Evolutionary conservation across 176 grass and related monocot genomes (phyloP).

Genomic region (Chloris gayana): DNA sequence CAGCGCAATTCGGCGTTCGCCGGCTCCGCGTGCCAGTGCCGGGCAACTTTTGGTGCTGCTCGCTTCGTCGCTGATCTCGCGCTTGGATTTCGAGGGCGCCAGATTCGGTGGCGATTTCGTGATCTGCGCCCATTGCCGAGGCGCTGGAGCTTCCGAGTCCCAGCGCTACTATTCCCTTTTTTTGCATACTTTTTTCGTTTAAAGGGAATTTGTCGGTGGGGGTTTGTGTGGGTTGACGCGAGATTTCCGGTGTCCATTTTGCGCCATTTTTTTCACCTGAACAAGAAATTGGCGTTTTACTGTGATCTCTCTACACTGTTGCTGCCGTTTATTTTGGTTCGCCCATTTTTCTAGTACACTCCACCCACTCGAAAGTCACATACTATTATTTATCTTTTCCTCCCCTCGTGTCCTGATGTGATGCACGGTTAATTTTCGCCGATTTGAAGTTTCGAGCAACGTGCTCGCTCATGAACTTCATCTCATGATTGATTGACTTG

Average conservation of each 20-base stretch:
- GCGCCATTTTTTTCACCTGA: not conserved
- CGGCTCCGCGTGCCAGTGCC: not conserved
- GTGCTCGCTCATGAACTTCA: not conserved
- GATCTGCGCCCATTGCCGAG: conserved; percentile 30
- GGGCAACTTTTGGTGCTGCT: not conserved
- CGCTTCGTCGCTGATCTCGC: not conserved
- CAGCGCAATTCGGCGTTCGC: not conserved
- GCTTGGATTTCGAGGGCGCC: not conserved
- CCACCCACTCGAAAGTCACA: not conserved
- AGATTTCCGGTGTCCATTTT: conserved; percentile 36
- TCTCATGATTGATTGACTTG: not conserved
- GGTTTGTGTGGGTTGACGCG: not conserved
- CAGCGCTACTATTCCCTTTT: not conserved
- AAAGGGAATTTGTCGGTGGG: conserved; percentile 39
- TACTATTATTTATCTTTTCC: not conserved
- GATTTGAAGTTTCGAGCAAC: not conserved
- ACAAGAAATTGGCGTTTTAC: not conserved
- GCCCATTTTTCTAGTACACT: not conserved
- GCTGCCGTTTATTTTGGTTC: not conserved
- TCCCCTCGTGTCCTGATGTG: not conserved
- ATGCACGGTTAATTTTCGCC: not conserved
- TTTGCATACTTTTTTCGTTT: not conserved
- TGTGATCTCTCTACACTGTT: not conserved
- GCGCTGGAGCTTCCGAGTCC: not conserved
- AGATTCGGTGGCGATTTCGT: conserved; percentile 25